Evolutionary conservation across 495 filamentous ascomycete genomes (phyloP).

Genomic region (Amphirosellinia nigrospora): DNA sequence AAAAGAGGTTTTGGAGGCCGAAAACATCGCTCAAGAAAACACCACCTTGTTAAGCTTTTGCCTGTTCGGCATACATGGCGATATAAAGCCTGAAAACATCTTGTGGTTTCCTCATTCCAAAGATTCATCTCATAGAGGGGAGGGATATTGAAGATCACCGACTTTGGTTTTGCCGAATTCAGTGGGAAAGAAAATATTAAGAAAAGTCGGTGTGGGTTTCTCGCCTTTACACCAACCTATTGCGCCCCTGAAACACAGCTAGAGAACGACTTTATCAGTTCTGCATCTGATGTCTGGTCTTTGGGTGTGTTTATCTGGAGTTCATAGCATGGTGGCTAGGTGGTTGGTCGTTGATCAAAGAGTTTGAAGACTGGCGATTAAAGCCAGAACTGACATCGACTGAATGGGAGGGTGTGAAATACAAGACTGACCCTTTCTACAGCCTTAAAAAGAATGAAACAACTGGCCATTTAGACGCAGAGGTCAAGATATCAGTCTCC

Average conservation of each 20-base stretch:
- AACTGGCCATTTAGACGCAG: not conserved
- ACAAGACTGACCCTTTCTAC: not conserved
- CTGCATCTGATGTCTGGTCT: not conserved
- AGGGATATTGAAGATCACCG: not conserved
- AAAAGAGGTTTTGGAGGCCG: not conserved
- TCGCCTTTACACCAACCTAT: not conserved
- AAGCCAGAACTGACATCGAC: not conserved
- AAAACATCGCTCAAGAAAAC: not conserved
- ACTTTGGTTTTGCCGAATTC: not conserved
- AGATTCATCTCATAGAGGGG: not conserved
- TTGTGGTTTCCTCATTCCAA: not conserved
- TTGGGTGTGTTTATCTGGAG: not conserved
- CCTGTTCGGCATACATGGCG: not conserved
- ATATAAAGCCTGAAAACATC: not conserved
- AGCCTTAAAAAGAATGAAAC: not conserved
- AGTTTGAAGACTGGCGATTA: not conserved
- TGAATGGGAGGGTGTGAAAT: not conserved
- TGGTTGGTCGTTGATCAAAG: not conserved
- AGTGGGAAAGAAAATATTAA: not conserved
- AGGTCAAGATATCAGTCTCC: not conserved
- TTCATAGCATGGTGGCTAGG: not conserved
- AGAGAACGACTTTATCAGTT: not conserved
- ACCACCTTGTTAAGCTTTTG: not conserved
- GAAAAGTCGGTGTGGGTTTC: not conserved
- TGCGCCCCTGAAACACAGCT: not conserved